Evolutionary conservation across 148 eudicot species (phyloP).

Genomic region (Nyssa sinensis): DNA sequence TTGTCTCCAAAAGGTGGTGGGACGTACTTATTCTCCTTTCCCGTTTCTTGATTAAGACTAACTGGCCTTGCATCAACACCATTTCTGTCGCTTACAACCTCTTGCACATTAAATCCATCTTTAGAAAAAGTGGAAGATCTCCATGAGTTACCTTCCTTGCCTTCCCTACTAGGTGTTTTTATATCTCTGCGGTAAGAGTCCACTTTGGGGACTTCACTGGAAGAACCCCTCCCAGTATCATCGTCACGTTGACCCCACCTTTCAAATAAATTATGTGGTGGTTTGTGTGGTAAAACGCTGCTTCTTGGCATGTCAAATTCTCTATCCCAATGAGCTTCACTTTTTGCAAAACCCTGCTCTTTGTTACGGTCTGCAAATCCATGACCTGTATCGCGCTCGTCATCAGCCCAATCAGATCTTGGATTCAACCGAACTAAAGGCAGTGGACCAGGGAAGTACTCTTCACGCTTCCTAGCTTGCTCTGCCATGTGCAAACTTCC

Average conservation of each 20-base stretch:
- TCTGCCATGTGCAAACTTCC: constrained; percentile 32
- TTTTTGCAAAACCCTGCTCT: constrained; percentile 55
- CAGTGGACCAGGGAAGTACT: constrained; percentile 58
- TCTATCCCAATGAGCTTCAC: constrained; percentile 75
- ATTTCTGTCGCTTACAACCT: constrained; percentile 26
- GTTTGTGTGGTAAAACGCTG: constrained; percentile 61
- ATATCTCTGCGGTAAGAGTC: constrained; percentile 43
- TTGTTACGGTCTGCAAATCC: constrained; percentile 55
- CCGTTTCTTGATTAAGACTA: constrained; percentile 30
- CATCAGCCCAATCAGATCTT: constrained; percentile 98
- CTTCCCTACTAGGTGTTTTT: constrained; percentile 48
- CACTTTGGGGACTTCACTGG: constrained; percentile 55
- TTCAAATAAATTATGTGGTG: constrained; percentile 47
- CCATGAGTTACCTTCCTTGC: constrained; percentile 58
- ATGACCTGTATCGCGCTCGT: constrained; percentile 96
- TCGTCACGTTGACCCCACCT: constrained; percentile 59
- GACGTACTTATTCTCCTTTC: constrained; percentile 46
- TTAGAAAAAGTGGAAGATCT: constrained; percentile 35
- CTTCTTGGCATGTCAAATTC: constrained; percentile 76
- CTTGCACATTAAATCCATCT: constrained; percentile 41
- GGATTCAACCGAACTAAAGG: constrained; percentile 78
- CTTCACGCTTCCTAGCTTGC: constrained; percentile 51
- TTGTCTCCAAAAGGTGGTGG: constrained; percentile 43
- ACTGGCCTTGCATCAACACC: constrained; percentile 35
- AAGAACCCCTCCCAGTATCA: constrained; percentile 50